Percentiles rank a stretch among this genome's conserved stretches.
Conservation (phyloP, 345 rosid genomes). For the Camelina sativa region DNA sequence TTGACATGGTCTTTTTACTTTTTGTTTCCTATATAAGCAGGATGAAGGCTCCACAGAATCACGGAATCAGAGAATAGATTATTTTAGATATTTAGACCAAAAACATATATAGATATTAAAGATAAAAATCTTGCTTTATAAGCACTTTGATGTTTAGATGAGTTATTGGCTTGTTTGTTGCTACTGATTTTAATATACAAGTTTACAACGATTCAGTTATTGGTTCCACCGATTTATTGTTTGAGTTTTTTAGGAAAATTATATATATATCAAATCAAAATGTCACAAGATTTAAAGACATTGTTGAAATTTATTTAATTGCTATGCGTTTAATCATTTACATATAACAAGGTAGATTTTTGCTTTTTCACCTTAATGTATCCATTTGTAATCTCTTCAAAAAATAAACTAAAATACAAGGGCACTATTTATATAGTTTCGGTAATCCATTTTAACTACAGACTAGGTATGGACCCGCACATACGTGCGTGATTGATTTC, state of each 20-base stretch:
- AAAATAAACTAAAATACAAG: too few species aligned
- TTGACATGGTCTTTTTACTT: not conserved
- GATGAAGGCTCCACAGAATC: constrained; percentile 21
- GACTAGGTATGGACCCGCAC: too few species aligned
- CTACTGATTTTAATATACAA: not conserved
- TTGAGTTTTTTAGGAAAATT: not conserved
- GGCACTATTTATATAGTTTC: too few species aligned
- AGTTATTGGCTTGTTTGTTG: not conserved
- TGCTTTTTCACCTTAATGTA: not conserved
- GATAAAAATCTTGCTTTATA: not conserved
- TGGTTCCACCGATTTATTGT: not conserved
- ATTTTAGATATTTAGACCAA: not conserved
- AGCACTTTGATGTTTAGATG: not conserved
- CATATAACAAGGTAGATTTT: too few species aligned
- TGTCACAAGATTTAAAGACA: not conserved
- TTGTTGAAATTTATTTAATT: too few species aligned
- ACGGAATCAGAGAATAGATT: constrained; percentile 4
- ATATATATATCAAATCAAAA: not conserved
- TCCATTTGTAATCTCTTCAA: not conserved
- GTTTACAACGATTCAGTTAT: not conserved
- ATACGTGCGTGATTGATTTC: too few species aligned
- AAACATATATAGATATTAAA: not conserved
- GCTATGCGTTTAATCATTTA: too few species aligned
- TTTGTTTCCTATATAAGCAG: constrained; percentile 5
- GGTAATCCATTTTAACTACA: not conserved